These are phyloP conservation scores for Stemphylium lycopersici DNA, from an alignment of 2,329 filamentous ascomycete species.

Conservation along the genomic window DNA sequence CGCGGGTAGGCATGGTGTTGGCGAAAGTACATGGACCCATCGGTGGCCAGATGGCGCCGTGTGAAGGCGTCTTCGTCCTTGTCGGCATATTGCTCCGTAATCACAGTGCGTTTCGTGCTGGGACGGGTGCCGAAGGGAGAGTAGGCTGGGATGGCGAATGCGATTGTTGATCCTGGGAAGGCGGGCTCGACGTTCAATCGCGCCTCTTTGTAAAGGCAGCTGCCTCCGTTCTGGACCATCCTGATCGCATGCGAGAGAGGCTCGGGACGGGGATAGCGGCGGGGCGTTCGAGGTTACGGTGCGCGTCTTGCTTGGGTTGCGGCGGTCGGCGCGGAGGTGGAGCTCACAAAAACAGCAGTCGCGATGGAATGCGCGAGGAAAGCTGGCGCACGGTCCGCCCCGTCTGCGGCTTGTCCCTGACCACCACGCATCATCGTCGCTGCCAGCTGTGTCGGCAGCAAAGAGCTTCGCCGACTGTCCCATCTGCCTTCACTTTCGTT, in stretches of 20 bases:
- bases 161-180: conserved; percentile 71
- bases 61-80: conserved; percentile 77
- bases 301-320: conserved; percentile 21
- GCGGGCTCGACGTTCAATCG: conserved; percentile 80
- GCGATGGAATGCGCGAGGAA: conserved; percentile 28
- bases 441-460: not conserved
- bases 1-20: conserved; percentile 76
- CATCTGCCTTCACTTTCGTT: not conserved
- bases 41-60: conserved; percentile 70
- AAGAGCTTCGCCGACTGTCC: not conserved
- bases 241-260: conserved; percentile 63
- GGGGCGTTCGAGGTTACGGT: conserved; percentile 14
- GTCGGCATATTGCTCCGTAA: conserved; percentile 49
- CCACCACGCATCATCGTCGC: not conserved
- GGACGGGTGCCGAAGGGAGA: conserved; percentile 41
- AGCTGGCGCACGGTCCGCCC: conserved; percentile 28
- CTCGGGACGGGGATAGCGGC: not conserved
- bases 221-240: conserved; percentile 69
- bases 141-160: conserved; percentile 58
- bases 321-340: conserved; percentile 28
- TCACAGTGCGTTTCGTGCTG: conserved; percentile 40
- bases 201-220: conserved; percentile 83
- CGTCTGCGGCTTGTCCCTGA: not conserved
- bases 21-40: conserved; percentile 85
- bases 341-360: conserved; percentile 44